phyloP scores from a whole-genome alignment of 2,329 filamentous ascomycete genomes.

The Penicillium sp. region DNA sequence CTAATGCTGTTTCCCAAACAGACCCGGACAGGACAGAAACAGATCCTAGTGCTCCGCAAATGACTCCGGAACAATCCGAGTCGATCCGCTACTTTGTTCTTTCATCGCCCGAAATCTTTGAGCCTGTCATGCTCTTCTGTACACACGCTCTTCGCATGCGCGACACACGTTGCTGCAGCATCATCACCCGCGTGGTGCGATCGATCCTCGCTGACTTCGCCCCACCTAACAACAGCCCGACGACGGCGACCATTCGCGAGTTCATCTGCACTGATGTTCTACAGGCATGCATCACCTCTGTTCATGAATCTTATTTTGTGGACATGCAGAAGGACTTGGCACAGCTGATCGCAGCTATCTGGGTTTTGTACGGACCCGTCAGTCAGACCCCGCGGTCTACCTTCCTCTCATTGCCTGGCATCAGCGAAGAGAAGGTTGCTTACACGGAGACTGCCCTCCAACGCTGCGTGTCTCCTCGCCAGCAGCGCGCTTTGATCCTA shows the following conservation, averaged over 20 bases:
- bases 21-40: constrained; percentile 35
- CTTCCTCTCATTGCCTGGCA: constrained; percentile 73
- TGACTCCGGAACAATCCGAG: constrained; percentile 48
- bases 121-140: constrained; percentile 86
- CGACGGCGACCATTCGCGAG: constrained; percentile 68
- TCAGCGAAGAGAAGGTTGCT: constrained; percentile 65
- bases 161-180: constrained; percentile 81
- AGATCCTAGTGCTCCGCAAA: constrained; percentile 33
- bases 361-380: constrained; percentile 67
- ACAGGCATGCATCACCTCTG: constrained; percentile 80
- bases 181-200: constrained; percentile 80
- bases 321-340: constrained; percentile 92
- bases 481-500: constrained; percentile 75
- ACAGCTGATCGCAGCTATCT: constrained; percentile 77
- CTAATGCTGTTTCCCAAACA: constrained; percentile 9
- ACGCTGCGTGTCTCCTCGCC: constrained; percentile 57
- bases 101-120: constrained; percentile 69
- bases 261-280: constrained; percentile 87
- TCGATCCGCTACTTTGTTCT: constrained; percentile 76
- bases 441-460: constrained; percentile 57
- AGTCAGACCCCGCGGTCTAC: constrained; percentile 69
- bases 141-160: constrained; percentile 85
- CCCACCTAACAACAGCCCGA: constrained; percentile 43
- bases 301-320: constrained; percentile 95
- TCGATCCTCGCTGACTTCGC: constrained; percentile 77